Percentiles rank a stretch among this genome's conserved stretches.
Evolutionary conservation across 2,329 filamentous ascomycete species (phyloP).

Genomic region (Aspergillus sp.): DNA sequence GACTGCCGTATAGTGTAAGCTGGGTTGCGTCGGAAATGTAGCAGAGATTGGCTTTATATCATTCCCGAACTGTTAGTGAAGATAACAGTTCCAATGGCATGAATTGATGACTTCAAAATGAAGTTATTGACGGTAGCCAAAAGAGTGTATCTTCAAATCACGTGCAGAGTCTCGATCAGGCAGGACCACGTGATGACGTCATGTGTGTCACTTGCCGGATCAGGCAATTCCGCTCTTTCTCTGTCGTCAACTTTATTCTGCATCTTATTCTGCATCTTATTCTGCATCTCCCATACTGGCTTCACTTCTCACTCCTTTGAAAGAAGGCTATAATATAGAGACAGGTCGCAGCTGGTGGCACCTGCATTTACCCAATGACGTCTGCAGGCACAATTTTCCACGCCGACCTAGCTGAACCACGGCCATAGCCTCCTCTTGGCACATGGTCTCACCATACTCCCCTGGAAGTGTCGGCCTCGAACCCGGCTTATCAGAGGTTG

Average conservation of each 20-base stretch:
- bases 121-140: background rate
- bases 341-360: background rate
- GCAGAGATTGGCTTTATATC: no score
- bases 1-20: background rate
- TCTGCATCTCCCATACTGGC: background rate
- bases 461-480: background rate
- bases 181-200: background rate
- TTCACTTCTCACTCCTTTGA: no score
- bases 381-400: background rate
- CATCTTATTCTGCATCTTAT: background rate
- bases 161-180: background rate
- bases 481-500: background rate
- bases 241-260: background rate
- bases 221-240: background rate
- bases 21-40: no score
- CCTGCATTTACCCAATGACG: background rate
- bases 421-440: no score
- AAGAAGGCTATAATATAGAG: no score
- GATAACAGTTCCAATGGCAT: background rate
- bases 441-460: background rate
- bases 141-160: background rate
- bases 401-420: no score
- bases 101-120: background rate
- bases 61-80: background rate
- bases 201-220: background rate